Evolutionary conservation across 768 basidiomycete species (phyloP), one percentile per base, ranked within the genome.

Genomic region (Cyathus striatus): DNA sequence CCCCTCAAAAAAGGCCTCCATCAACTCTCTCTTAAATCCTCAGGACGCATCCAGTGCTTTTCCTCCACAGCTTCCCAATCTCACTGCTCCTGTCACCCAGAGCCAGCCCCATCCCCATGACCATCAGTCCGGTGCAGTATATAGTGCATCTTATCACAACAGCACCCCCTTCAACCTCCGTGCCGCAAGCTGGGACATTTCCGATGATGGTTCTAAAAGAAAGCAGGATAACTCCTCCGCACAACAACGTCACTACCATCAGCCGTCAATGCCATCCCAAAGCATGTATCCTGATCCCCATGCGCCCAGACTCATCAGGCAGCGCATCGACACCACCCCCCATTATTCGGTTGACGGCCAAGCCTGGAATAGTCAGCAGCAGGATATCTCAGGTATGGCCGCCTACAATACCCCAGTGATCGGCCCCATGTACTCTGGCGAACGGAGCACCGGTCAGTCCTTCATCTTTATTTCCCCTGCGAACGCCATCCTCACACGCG

Each of bases 391-490:
- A 1, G 51, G 45, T 40, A 59, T 64, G 49, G 44, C 63, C n/a
- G 79, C 77, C 50, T 65, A 61, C 30, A 30, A n/a, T n/a, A 56
- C 69, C n/a, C 62, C 71, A 42, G 63, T 64, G 38, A 55, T 76
- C 27, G 47, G 71, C 6, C 67, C 70, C 51, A 68, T 75, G 57
- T 79, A 75, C 58, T 71, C 79, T 43, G 78, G 76, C 50, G 78
- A 81, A 52, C 74, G n/a, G n/a, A n/a, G 78, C 46, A 70, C 75
- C 41, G 69, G 81, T 80, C 54, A 55, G 72, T 60, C 45, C 40
- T 23, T 46, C 39, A 23, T 34, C 38, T 39, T 16, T 38, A 42
- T 39, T 43, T 40, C 38, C 44, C 35, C 40, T 23, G 20, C 39
- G 41, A 13, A 33, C 35, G 21, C 24, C 38, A 38, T 23, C 42